These are phyloP conservation scores for Dothistroma pini DNA, from an alignment of 2,329 filamentous ascomycete genomes.

Conservation along the genomic window DNA sequence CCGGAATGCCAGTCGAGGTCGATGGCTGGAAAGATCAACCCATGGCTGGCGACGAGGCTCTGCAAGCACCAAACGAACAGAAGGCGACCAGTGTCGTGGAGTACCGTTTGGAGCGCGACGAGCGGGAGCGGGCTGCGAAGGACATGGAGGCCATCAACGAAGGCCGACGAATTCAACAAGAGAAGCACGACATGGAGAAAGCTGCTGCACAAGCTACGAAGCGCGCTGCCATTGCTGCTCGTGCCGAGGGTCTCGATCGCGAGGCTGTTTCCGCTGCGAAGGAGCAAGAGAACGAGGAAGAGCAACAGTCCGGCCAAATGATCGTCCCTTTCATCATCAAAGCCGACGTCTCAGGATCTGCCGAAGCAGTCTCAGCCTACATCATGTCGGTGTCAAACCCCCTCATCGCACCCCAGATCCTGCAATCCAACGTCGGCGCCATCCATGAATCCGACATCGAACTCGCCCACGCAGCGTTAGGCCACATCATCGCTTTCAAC, in stretches of 20 bases:
- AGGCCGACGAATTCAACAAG: slow-evolving; percentile 53
- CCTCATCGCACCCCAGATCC: slow-evolving; percentile 72
- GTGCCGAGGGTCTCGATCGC: slow-evolving; percentile 20
- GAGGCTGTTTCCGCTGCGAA: slow-evolving; percentile 26
- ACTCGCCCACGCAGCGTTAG: slow-evolving; percentile 72
- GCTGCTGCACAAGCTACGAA: slow-evolving; percentile 27
- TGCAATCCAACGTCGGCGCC: slow-evolving; percentile 72
- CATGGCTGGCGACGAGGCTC: slow-evolving; percentile 77
- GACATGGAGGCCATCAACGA: slow-evolving; percentile 78
- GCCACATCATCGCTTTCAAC: slow-evolving; percentile 85
- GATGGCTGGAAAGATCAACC: slow-evolving; percentile 93
- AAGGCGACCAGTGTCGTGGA: slow-evolving; percentile 74
- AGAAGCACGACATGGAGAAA: slow-evolving; percentile 59
- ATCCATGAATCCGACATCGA: slow-evolving; percentile 85
- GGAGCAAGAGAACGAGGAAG: slow-evolving; percentile 33
- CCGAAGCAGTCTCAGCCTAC: slow-evolving; percentile 79
- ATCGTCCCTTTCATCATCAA: slow-evolving; percentile 81
- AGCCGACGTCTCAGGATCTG: slow-evolving; percentile 88
- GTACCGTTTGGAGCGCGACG: slow-evolving; percentile 68
- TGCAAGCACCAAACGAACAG: slow-evolving; percentile 76
- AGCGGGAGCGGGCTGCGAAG: slow-evolving; percentile 60
- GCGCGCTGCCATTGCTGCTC: slow-evolving; percentile 21
- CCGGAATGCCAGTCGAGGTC: slow-evolving; percentile 86
- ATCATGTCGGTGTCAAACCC: slow-evolving; percentile 77
- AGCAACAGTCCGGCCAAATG: slow-evolving; percentile 49